Evolutionary conservation across 2,329 filamentous ascomycete genomes (phyloP).

Genomic region (Chrysosporium queenslandicum): DNA sequence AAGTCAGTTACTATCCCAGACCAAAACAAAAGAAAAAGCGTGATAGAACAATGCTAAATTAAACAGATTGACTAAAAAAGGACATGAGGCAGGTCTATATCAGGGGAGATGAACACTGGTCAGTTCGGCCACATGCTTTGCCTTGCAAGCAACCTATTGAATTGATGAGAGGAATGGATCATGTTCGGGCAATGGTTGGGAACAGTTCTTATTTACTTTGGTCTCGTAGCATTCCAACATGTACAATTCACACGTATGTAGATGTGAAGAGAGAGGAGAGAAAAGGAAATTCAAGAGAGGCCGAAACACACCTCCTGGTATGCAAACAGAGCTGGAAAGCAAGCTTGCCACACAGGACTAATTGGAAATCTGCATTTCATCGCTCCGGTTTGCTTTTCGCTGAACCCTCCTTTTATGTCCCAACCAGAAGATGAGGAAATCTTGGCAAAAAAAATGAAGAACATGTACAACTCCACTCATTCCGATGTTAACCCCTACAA

Average conservation of each 20-base stretch:
- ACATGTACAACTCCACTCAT: conserved; percentile 6
- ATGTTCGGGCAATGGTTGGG: not conserved
- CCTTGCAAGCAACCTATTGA: not conserved
- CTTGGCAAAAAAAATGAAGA: not conserved
- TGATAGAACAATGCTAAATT: not conserved
- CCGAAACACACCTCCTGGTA: not conserved
- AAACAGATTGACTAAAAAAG: not conserved
- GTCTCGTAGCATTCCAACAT: conserved; percentile 1
- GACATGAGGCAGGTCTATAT: not conserved
- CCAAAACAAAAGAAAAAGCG: not conserved
- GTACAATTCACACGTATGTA: not conserved
- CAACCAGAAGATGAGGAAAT: not conserved
- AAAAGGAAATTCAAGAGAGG: not conserved
- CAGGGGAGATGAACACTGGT: not conserved
- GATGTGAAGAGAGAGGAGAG: not conserved
- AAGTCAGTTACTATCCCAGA: too few relatives aligned
- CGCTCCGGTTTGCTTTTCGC: not conserved
- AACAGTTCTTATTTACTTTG: conserved; percentile 8
- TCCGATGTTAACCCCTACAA: not conserved
- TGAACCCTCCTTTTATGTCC: not conserved
- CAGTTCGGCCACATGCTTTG: not conserved
- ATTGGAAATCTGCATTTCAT: not conserved
- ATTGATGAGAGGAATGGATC: not conserved
- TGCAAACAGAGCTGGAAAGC: not conserved
- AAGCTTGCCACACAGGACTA: not conserved